These are phyloP conservation scores for Colletotrichum gloeosporioides DNA, from an alignment of 2,329 filamentous ascomycete species.

Conservation along the genomic window DNA sequence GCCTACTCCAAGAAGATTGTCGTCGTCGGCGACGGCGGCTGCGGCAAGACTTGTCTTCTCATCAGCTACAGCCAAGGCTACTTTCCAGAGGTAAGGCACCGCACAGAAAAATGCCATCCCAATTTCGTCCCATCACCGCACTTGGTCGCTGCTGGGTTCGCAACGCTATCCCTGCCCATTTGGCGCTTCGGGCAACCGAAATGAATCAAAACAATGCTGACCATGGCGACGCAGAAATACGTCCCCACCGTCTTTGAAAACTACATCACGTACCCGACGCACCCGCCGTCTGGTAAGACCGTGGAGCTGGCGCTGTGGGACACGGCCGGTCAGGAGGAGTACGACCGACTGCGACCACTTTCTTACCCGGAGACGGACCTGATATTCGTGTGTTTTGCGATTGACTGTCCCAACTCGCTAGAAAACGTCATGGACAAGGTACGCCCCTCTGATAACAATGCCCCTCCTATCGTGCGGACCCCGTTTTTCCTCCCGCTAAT, in stretches of 20 bases:
- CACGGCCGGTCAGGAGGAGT: conserved; percentile 97
- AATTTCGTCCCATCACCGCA: neutral
- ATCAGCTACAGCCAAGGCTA: conserved; percentile 99
- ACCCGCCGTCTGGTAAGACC: conserved; percentile 86
- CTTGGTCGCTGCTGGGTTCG: neutral
- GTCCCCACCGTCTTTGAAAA: conserved; percentile 99
- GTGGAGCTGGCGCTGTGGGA: conserved; percentile 98
- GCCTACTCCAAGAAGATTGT: conserved; percentile 99
- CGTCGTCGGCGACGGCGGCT: conserved; percentile 96
- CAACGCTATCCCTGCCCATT: neutral
- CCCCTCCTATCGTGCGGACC: neutral
- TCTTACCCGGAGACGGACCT: conserved; percentile 98
- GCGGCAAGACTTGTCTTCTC: conserved; percentile 96
- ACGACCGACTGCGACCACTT: conserved; percentile 91
- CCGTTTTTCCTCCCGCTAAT: conserved; percentile 28
- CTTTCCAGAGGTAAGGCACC: conserved; percentile 87
- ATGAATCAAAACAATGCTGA: conserved; percentile 12
- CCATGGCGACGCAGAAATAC: conserved; percentile 79
- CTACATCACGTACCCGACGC: conserved; percentile 97
- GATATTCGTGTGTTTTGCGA: conserved; percentile 98
- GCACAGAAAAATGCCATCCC: neutral
- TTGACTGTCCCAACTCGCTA: conserved; percentile 96
- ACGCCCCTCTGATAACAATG: conserved; percentile 24
- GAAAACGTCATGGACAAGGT: conserved; percentile 99
- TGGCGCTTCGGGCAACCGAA: neutral